Conservation (phyloP, 1,284 basidiomycete genomes). For the Clitocybe nebularis region DNA sequence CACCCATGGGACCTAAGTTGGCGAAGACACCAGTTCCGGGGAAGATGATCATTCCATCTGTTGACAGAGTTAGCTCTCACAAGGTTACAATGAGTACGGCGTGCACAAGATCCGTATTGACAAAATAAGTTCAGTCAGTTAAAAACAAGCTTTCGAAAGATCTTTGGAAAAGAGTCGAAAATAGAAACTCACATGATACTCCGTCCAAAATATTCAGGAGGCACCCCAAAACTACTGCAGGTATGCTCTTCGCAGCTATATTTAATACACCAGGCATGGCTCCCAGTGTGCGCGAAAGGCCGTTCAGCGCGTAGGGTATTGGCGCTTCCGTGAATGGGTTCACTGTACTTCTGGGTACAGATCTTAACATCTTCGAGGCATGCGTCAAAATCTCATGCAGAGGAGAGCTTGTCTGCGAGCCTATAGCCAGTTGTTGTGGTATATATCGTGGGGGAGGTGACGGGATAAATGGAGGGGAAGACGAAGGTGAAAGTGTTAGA, state of each 20-base stretch:
- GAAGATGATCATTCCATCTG: slow-evolving; percentile 88
- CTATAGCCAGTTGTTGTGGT: not conserved
- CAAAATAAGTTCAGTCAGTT: not conserved
- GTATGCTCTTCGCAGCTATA: slow-evolving; percentile 52
- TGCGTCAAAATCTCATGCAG: not conserved
- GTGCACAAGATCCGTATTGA: not conserved
- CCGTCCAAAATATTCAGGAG: slow-evolving; percentile 93
- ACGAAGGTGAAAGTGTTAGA: not conserved
- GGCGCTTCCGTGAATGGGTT: not conserved
- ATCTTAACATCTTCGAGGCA: not conserved
- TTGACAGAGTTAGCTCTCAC: not conserved
- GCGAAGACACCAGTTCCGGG: slow-evolving; percentile 80
- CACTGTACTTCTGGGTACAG: not conserved
- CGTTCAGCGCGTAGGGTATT: not conserved
- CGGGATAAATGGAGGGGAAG: not conserved
- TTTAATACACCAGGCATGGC: slow-evolving; percentile 15
- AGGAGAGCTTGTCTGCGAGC: not conserved
- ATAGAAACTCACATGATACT: slow-evolving; percentile 70
- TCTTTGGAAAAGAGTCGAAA: slow-evolving; percentile 2
- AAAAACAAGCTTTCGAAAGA: not conserved
- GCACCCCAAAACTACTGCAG: slow-evolving; percentile 84
- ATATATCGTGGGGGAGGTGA: slow-evolving; percentile 1
- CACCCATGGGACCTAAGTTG: slow-evolving; percentile 84
- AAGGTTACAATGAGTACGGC: not conserved
- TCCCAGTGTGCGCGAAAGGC: slow-evolving; percentile 1